phyloP scores from a whole-genome alignment of 306 rosid genomes.

The Inga laurina region DNA sequence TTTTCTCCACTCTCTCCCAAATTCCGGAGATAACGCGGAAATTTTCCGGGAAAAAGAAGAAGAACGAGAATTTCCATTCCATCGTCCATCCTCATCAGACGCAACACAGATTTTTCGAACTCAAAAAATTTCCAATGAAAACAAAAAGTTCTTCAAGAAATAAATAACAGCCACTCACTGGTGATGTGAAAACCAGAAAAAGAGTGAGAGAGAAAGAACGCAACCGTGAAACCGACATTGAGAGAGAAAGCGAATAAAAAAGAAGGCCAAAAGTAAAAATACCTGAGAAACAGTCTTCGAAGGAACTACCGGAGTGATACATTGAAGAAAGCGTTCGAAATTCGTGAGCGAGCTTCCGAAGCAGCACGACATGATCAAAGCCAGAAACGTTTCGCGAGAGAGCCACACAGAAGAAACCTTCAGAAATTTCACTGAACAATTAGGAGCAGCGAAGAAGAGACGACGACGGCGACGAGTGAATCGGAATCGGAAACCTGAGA shows the following conservation, averaged over 20 bases:
- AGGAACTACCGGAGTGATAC: slow-evolving; percentile 66
- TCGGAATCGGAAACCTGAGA: not conserved
- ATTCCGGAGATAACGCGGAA: not conserved
- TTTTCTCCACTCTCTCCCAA: not conserved
- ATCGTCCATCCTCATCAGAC: not conserved
- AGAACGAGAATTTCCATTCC: not conserved
- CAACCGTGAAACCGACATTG: not conserved
- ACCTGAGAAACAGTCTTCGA: slow-evolving; percentile 64
- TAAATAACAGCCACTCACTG: not conserved
- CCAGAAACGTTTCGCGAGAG: not conserved
- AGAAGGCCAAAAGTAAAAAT: not conserved
- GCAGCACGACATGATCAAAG: slow-evolving; percentile 36
- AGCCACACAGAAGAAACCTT: slow-evolving; percentile 12
- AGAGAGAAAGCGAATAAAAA: not conserved
- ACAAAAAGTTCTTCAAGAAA: not conserved
- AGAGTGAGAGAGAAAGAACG: not conserved
- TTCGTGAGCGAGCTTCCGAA: slow-evolving; percentile 43
- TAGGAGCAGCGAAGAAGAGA: not conserved
- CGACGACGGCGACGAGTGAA: not conserved
- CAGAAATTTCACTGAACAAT: not conserved
- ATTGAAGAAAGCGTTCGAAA: slow-evolving; percentile 64
- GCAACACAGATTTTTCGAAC: not conserved
- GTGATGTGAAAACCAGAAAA: not conserved
- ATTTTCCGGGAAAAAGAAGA: not conserved
- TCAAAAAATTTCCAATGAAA: not conserved